Base-by-base conservation (phyloP, 2,329 filamentous ascomycete genomes). In the Penicillium hesseltinei region DNA sequence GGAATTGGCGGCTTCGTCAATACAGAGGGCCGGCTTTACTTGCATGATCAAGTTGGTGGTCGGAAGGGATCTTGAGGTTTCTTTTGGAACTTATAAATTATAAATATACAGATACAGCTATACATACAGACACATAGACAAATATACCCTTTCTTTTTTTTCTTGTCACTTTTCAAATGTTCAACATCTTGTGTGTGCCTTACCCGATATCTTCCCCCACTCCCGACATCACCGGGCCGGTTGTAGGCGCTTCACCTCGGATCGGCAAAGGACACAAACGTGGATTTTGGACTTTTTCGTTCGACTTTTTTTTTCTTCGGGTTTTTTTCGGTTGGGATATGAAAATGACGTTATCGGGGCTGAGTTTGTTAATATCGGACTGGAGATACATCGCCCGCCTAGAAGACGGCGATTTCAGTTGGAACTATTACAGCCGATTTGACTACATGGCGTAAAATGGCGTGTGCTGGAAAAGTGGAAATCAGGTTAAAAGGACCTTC, bases 1-100 rank as follows among this genome's bases (percentile, higher is more conserved):
- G 92, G 92, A 0, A 82, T 95, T 7, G 92, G 92, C 0, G 91
- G 91, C 0, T 90, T 95, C 11, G 88, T 94, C 13, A 96, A 96
- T 74, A 81, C 80, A 5, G 71, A 73, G 47, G 68, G 69, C 1
- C 59, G 69, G n/a, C 62, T 69, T 13, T 69, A 67, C 55, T 56
- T 71, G 46, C 69, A 71, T 53, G 62, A 67, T 11, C 66, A 70
- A 54, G 52, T 70, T 21, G 62, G 67, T 58, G 65, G 54, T 33
- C 57, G 62, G 27, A 51, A 38, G 15, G 53, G 55, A 4, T 62
- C 57, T 54, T 63, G 54, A 63, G 21, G 17, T 44, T 54, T 21
- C 39, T 40, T 39, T 23, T 11, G 21, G 19, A 25, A 25, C 39
- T 45, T 19, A 35, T 53, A 40, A 38, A 36, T 23, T 33, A 48